Base-by-base conservation (phyloP, 1,284 basidiomycete genomes). In the Fistulinella staudtii region DNA sequence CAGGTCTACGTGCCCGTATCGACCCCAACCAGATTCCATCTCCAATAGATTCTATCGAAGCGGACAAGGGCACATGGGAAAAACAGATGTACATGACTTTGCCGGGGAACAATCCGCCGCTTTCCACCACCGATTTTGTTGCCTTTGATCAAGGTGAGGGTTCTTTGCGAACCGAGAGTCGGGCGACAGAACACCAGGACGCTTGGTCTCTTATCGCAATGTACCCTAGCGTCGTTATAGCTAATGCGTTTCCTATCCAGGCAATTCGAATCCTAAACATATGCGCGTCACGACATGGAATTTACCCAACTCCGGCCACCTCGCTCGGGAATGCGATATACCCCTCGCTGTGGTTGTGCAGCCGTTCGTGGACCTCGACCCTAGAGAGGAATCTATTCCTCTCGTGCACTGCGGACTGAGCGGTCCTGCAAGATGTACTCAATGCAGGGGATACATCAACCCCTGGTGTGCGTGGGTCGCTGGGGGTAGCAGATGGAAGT, bases 1-100 rank as follows among this genome's bases (percentile, higher is more conserved):
- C 55, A 85, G 87, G 88, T 47, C 70, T 88, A 36, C 80, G 92
- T 35, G 79, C 88, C 34, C 83, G 86, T 52, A 93, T 99, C 57
- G 91, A 97, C 63, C 85, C 89, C 4, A 80, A 76, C 52, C 93
- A 97, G 65, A 86, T 99, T 39, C 96, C 96, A 6, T 93, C 92
- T 8, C 89, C 93, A 11, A 83, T 93, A 22, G 86, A 91, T 46
- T 76, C 84, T 11, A 84, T 90, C 52, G 88, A 94, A 57, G 70
- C 77, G 17, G 95, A 98, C 73, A 82, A 89, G 56, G 79, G 83
- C 46, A 72, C 80, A 70, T 96, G 92, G 83, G 82, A 90, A 54
- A 73, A 80, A 31, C 81, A 90, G 58, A 73, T 79, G 44, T 93
- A 84, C 54, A 74, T 80, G 67, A 93, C 91, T 5, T 67, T 85